Percentiles rank a stretch among this genome's conserved stretches.
phyloP scores from a whole-genome alignment of 148 eudicot species.

The Limonium bicolor region DNA sequence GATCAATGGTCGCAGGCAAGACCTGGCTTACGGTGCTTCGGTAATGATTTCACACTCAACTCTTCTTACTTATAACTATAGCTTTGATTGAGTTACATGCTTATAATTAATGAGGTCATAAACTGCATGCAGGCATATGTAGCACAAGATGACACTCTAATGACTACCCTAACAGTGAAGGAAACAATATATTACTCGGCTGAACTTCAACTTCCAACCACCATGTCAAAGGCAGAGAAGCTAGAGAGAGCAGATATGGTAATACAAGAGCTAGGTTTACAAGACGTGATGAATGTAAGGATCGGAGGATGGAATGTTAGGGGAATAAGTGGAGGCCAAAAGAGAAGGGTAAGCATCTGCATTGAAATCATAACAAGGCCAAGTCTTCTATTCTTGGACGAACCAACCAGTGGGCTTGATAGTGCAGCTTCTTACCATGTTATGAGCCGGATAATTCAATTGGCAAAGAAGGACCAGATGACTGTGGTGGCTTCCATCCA shows the following conservation, averaged over 20 bases:
- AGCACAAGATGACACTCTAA: slow-evolving; percentile 57
- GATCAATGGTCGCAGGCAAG: slow-evolving; percentile 28
- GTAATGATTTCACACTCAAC: too few species aligned
- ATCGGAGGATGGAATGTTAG: slow-evolving; percentile 14
- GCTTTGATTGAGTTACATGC: too few species aligned
- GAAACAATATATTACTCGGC: slow-evolving; percentile 73
- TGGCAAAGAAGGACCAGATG: slow-evolving; percentile 4
- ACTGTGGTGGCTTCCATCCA: slow-evolving; percentile 2
- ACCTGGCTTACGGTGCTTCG: slow-evolving; percentile 34
- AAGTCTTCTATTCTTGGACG: slow-evolving; percentile 13
- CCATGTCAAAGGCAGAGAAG: slow-evolving; percentile 39
- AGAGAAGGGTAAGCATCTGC: slow-evolving; percentile 18
- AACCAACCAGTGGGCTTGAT: slow-evolving; percentile 5
- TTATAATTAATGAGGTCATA: too few species aligned
- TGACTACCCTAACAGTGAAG: slow-evolving; percentile 41
- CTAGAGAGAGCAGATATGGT: slow-evolving; percentile 33
- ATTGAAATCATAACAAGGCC: slow-evolving; percentile 17
- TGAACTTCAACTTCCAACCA: slow-evolving; percentile 47
- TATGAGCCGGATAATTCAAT: slow-evolving; percentile 8
- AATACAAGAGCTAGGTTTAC: slow-evolving; percentile 62
- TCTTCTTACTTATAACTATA: too few species aligned
- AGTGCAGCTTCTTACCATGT: slow-evolving; percentile 11
- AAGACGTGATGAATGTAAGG: slow-evolving; percentile 9
- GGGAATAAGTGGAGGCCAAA: slow-evolving; percentile 17
- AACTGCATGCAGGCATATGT: slow-evolving; percentile 44